phyloP scores from a whole-genome alignment of 306 rosid species.

The Glycine latifolia region DNA sequence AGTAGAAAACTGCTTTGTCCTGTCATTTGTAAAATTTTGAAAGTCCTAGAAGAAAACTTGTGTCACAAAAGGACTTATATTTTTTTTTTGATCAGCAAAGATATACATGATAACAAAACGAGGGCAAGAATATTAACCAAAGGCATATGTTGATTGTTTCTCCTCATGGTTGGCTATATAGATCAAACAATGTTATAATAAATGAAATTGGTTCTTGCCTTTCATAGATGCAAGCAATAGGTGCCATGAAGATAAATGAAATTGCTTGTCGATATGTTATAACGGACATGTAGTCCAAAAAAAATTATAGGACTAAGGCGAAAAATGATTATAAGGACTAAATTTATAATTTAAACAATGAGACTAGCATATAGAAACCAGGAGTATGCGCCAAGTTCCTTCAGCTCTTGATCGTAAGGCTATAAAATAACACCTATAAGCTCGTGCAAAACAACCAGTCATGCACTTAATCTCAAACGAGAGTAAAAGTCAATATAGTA shows the following conservation, averaged over 20 bases:
- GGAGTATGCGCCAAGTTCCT: too few species aligned
- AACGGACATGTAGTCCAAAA: slow-evolving; percentile 59
- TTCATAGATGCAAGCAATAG: slow-evolving; percentile 73
- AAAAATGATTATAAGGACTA: not conserved
- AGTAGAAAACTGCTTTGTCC: not conserved
- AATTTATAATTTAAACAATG: not conserved
- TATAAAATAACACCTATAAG: too few species aligned
- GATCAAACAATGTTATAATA: not conserved
- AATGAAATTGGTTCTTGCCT: slow-evolving; percentile 51
- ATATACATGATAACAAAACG: not conserved
- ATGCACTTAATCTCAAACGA: too few species aligned
- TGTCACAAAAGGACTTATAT: too few species aligned
- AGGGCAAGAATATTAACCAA: not conserved
- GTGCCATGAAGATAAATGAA: slow-evolving; percentile 73
- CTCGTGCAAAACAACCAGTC: too few species aligned
- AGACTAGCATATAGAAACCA: not conserved
- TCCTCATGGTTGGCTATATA: not conserved
- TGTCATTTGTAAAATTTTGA: slow-evolving; percentile 3
- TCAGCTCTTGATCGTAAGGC: too few species aligned
- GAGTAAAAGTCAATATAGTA: too few species aligned
- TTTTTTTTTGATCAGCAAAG: too few species aligned
- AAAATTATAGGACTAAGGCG: not conserved
- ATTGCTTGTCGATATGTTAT: slow-evolving; percentile 69
- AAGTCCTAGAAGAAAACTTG: slow-evolving; percentile 13
- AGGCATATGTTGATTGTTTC: not conserved